Base-by-base conservation (phyloP, 352 stramenopile genomes). In the Achlya hypogyna region DNA sequence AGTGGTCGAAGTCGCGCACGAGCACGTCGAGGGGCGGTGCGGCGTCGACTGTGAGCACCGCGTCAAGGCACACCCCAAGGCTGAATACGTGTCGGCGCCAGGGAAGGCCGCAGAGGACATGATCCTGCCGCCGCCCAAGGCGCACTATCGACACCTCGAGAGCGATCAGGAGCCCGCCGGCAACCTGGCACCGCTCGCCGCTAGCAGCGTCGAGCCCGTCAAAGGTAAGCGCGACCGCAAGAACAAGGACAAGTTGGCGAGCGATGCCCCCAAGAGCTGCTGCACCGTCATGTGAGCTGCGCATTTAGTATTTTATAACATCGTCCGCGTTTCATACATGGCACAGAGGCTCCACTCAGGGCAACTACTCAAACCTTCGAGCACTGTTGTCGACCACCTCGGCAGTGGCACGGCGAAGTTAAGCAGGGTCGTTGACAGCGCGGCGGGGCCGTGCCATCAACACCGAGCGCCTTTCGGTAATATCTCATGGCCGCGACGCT, bases 1-100 rank as follows among this genome's bases (percentile, higher is more conserved):
- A 63, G 79, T 78, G 54, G 84, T 88, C 65, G 75, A 78, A 47
- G 77, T 74, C 58, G 84, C 84, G 63, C 79, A 89, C 65, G 75
- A 81, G 45, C 69, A 78, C n/a, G 87, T 88, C 52, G 74, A 92
- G 40, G 80, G 82, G 10, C 74, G 76, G n/a, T 82, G 77, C 49
- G 72, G 88, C 65, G 8, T 56, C 31, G 49, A 56, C 31, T 56
- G 49, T n/a, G 25, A 31, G 25, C 49, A 56, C 49, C 49, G 49
- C 8, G 49, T 56, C 25, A 31, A 38, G 49, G 49, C 49, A 16
- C 2, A 22, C 2, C 49, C 49, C 25, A 56, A 56, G 49, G 4
- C 2, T 3, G 49, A 56, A 9, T 56, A 10, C 31, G n/a, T n/a
- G 25, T n/a, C 49, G 12, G 49, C 16, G 31, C 12, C 25, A 10